Evolutionary conservation across 768 basidiomycete genomes (phyloP).

Genomic region (Leccinum arenicola): DNA sequence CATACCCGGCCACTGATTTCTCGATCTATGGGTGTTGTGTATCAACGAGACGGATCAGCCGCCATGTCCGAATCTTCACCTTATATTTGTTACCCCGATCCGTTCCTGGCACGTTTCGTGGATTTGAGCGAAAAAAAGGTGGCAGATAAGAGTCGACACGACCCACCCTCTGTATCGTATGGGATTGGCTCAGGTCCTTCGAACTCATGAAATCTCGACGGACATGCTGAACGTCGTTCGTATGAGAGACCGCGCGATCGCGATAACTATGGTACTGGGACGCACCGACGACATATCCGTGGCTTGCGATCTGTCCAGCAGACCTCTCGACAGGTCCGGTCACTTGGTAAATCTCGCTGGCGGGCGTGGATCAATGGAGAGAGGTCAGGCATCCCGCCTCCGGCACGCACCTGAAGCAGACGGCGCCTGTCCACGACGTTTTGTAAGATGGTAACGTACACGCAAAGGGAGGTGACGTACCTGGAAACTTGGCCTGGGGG

Average conservation of each 20-base stretch:
- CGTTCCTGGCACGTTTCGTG: conserved; percentile 48
- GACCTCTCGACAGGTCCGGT: conserved; percentile 95
- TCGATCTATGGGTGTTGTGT: conserved; percentile 55
- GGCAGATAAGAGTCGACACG: background rate
- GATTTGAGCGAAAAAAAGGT: background rate
- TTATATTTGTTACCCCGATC: conserved; percentile 93
- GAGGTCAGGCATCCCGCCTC: no score
- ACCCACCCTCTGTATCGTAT: conserved; percentile 78
- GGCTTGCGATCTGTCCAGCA: conserved; percentile 83
- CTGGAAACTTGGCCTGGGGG: conserved; percentile 89
- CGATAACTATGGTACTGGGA: background rate
- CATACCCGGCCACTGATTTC: conserved; percentile 83
- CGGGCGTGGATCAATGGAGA: background rate
- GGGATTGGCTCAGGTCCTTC: conserved; percentile 84
- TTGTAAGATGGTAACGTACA: background rate
- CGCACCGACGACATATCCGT: conserved; percentile 80
- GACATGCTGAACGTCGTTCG: conserved; percentile 52
- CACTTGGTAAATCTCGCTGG: conserved; percentile 92
- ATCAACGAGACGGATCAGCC: conserved; percentile 4
- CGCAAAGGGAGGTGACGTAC: conserved; percentile 32
- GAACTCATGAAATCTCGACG: conserved; percentile 90
- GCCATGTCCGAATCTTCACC: conserved; percentile 35
- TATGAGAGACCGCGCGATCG: background rate
- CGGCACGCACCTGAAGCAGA: conserved; percentile 66
- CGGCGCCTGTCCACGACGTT: conserved; percentile 51